phyloP scores from a whole-genome alignment of 2,329 filamentous ascomycete species.

The Fusarium devonianum region DNA sequence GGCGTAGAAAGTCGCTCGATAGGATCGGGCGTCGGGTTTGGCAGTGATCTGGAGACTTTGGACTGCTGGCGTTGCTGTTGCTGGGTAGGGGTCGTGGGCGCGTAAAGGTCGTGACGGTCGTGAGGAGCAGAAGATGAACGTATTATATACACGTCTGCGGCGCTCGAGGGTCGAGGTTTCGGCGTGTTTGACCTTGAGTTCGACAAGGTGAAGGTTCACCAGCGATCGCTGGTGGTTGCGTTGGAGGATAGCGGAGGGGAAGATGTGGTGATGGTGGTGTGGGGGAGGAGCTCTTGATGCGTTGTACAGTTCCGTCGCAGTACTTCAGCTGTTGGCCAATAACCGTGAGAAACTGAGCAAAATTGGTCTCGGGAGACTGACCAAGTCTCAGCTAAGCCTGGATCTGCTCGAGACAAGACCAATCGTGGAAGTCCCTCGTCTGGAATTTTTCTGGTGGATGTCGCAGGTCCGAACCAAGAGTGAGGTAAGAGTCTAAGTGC shows the following conservation, averaged over 20 bases:
- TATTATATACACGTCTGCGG: conserved; percentile 57
- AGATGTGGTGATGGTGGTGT: conserved; percentile 35
- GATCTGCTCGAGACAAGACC: conserved; percentile 28
- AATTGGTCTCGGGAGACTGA: conserved; percentile 26
- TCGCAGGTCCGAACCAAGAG: conserved; percentile 4
- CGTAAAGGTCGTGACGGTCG: conserved; percentile 64
- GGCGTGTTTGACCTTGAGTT: conserved; percentile 39
- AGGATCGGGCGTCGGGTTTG: conserved; percentile 46
- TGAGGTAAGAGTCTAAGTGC: conserved; percentile 25
- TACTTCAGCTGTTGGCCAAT: conserved; percentile 7
- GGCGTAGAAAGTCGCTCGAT: conserved; percentile 54
- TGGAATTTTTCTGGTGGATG: conserved; percentile 27
- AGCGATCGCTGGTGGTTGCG: conserved; percentile 48
- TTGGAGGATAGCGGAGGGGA: conserved; percentile 3
- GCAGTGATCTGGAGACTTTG: conserved; percentile 32
- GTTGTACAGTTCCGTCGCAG: conserved; percentile 26
- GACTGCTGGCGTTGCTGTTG: conserved; percentile 57
- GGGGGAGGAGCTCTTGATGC: conserved; percentile 29
- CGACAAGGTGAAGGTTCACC: conserved; percentile 58
- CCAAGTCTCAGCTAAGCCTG: conserved; percentile 27
- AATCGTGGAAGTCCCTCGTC: conserved; percentile 25
- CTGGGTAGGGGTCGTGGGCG: conserved; percentile 52
- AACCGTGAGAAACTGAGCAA: conserved; percentile 8
- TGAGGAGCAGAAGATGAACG: conserved; percentile 51
- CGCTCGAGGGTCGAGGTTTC: conserved; percentile 35